These are phyloP conservation scores for Amaranthus hypochondriacus DNA, from an alignment of 148 eudicot genomes.

Conservation along the genomic window DNA sequence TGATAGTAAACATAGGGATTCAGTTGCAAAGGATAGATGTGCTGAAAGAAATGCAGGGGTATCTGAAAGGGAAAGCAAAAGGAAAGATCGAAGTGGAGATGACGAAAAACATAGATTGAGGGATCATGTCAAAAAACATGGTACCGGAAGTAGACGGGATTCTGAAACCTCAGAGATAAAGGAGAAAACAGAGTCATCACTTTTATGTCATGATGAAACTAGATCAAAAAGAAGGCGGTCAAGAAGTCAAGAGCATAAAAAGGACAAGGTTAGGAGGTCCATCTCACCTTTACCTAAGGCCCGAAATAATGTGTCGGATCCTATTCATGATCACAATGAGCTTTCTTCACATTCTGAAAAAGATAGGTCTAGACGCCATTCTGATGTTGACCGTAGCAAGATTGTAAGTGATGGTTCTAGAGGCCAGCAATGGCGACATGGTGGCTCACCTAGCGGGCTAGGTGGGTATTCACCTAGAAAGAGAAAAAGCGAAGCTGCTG, in stretches of 20 bases:
- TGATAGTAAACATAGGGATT: slow-evolving; percentile 39
- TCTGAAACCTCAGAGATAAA: slow-evolving; percentile 38
- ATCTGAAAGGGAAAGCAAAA: slow-evolving; percentile 50
- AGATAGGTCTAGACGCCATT: slow-evolving; percentile 50
- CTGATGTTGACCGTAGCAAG: slow-evolving; percentile 56
- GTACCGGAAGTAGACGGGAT: slow-evolving; percentile 39
- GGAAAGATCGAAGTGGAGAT: slow-evolving; percentile 44
- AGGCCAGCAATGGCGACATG: slow-evolving; percentile 49
- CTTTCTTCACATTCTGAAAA: slow-evolving; percentile 41
- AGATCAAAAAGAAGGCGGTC: slow-evolving; percentile 65
- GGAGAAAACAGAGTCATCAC: slow-evolving; percentile 37
- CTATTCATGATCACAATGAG: slow-evolving; percentile 41
- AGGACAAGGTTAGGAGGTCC: slow-evolving; percentile 54
- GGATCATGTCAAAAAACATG: slow-evolving; percentile 44
- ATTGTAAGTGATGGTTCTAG: slow-evolving; percentile 51
- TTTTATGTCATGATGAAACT: slow-evolving; percentile 41
- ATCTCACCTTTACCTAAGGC: slow-evolving; percentile 57
- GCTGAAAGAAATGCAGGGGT: slow-evolving; percentile 30
- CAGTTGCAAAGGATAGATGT: slow-evolving; percentile 25
- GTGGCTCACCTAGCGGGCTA: slow-evolving; percentile 62
- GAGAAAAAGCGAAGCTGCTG: slow-evolving; percentile 79
- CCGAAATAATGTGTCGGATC: slow-evolving; percentile 42
- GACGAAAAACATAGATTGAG: slow-evolving; percentile 45
- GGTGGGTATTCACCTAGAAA: slow-evolving; percentile 98
- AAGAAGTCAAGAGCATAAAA: slow-evolving; percentile 67